Evolutionary conservation across 805 yeast species (phyloP).

Genomic region (Lachancea quebecensis): DNA sequence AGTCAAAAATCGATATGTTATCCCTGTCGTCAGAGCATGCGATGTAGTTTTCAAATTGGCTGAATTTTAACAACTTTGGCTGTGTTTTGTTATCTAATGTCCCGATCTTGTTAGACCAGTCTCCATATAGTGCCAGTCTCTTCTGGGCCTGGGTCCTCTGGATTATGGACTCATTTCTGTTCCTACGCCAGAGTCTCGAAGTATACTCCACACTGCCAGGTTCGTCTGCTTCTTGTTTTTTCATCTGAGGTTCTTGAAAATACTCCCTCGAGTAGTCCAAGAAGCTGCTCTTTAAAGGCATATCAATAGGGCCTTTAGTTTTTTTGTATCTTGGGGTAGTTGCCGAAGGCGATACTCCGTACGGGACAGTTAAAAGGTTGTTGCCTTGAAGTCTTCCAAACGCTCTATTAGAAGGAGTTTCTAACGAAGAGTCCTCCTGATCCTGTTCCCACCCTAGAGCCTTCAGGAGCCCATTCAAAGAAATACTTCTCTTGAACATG

Average conservation of each 20-base stretch:
- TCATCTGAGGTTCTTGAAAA: slow-evolving; percentile 94
- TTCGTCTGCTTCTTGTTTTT: slow-evolving; percentile 75
- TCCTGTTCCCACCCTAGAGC: slow-evolving; percentile 18
- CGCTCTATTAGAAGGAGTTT: slow-evolving; percentile 17
- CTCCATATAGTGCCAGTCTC: slow-evolving; percentile 70
- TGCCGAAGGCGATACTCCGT: slow-evolving; percentile 46
- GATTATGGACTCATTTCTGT: slow-evolving; percentile 79
- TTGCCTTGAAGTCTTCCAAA: slow-evolving; percentile 17
- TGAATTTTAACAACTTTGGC: slow-evolving; percentile 69
- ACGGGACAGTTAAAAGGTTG: slow-evolving; percentile 24
- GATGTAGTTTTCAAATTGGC: slow-evolving; percentile 84
- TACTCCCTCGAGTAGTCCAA: slow-evolving; percentile 77
- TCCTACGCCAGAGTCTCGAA: slow-evolving; percentile 79
- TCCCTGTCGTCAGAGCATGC: slow-evolving; percentile 80
- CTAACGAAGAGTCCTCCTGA: background rate
- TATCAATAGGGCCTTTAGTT: slow-evolving; percentile 21
- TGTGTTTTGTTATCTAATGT: slow-evolving; percentile 67
- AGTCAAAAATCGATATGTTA: slow-evolving; percentile 79
- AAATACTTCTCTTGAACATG: slow-evolving; percentile 17
- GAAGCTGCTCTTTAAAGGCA: slow-evolving; percentile 57
- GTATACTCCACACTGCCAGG: slow-evolving; percentile 86
- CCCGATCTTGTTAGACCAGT: slow-evolving; percentile 65
- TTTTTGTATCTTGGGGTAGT: slow-evolving; percentile 47
- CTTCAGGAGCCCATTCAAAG: slow-evolving; percentile 26
- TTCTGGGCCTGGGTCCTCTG: slow-evolving; percentile 89